Conservation (phyloP, 306 rosid species). For the Dryas drummondii region DNA sequence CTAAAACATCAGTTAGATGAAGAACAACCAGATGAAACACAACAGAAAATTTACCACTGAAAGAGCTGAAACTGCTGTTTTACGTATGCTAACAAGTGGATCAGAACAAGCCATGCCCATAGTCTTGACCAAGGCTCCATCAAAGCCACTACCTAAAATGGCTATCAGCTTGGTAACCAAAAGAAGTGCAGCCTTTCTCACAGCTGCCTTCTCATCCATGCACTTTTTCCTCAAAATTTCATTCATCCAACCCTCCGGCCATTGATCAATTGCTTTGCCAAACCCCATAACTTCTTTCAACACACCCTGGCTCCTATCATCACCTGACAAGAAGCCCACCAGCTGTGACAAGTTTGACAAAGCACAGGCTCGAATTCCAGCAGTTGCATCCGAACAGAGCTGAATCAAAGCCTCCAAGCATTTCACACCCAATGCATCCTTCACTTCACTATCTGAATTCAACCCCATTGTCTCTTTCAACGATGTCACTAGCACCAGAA, state of each 20-base stretch:
- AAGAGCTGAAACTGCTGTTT: slow-evolving; percentile 74
- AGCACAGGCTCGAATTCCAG: slow-evolving; percentile 70
- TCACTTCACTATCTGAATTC: slow-evolving; percentile 46
- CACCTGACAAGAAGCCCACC: slow-evolving; percentile 51
- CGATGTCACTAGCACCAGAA: slow-evolving; percentile 42
- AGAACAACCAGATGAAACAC: not conserved
- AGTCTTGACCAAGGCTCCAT: slow-evolving; percentile 72
- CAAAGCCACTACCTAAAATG: slow-evolving; percentile 63
- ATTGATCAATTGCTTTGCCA: slow-evolving; percentile 32
- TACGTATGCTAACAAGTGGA: slow-evolving; percentile 87
- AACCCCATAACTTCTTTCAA: slow-evolving; percentile 65
- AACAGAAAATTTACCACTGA: slow-evolving; percentile 54
- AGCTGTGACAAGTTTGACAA: slow-evolving; percentile 71
- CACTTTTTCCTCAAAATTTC: slow-evolving; percentile 68
- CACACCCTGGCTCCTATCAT: slow-evolving; percentile 36
- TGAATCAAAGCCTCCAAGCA: slow-evolving; percentile 77
- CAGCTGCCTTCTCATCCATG: slow-evolving; percentile 87
- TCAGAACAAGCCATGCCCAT: slow-evolving; percentile 88
- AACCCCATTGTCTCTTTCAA: slow-evolving; percentile 57
- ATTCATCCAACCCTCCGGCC: slow-evolving; percentile 38
- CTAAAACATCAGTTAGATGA: not conserved
- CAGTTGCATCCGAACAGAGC: slow-evolving; percentile 70
- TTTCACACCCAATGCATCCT: slow-evolving; percentile 55
- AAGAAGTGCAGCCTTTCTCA: slow-evolving; percentile 81
- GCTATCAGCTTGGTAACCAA: slow-evolving; percentile 71